Base-by-base conservation (phyloP, 805 yeast species). In the Ogataea zsoltii region DNA sequence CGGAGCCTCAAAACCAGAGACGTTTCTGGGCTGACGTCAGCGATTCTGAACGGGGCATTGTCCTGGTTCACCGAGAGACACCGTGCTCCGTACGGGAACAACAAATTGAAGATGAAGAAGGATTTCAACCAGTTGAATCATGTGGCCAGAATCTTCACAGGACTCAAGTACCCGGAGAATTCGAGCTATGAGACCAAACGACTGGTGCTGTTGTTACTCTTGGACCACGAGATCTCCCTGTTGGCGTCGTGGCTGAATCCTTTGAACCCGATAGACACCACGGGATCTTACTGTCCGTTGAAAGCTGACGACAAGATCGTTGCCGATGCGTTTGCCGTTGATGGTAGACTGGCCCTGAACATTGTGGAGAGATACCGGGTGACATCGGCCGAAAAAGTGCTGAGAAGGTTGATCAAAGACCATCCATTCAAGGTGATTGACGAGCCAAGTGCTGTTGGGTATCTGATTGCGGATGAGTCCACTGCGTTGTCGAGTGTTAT, bases 31-130 rank as follows among this genome's bases (percentile, higher is more conserved):
- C 65, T 90, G 53, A 76, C 78, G 1, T 68, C 68, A 30, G 65
- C 76, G 3, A 75, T 90, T 13, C 62, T 86, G 18, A 80, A 78
- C 45, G 89, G 88, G 14, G 77, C 85, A 0, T 71, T 94, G 34
- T 74, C 85, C 1, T 91, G 98, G 97, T 94, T 89, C 61, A 72
- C 72, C 18, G 74, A 70, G 37, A 72, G 78, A 16, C 71, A 80
- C 1, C 70, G 75, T 3, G 85, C 84, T 69, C 97, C 98, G 13
- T 90, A 76, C 68, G 98, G 99, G 3, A 84, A 89, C 10, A 89
- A 92, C 60, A 73, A 78, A 35, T 65, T 88, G 50, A 82, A 82
- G 60, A 80, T 83, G 41, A 82, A 81, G 51, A 78, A 88, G 1
- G 96, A 91, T 56, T 73, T 77, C 55, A 69, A 74, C 4, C 65